Evolutionary conservation across 176 grass and related monocot species (phyloP).

Genomic region (Musa acuminata): DNA sequence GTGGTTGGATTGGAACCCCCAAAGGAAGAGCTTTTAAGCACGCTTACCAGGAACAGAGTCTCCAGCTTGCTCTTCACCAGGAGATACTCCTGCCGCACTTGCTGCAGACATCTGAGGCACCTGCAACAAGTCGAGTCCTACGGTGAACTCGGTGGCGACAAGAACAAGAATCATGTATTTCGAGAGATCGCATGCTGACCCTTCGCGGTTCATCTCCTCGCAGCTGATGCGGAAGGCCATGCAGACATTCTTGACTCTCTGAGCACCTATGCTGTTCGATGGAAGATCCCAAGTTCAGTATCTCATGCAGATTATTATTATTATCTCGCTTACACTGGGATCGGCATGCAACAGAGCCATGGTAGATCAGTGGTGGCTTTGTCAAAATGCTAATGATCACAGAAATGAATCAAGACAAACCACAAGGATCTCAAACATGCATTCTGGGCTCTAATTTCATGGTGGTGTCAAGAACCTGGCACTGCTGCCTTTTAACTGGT

Average conservation of each 20-base stretch:
- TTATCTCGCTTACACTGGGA: too few relatives aligned
- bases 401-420: too few relatives aligned
- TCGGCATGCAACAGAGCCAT: too few relatives aligned
- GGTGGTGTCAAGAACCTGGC: constrained; percentile 23
- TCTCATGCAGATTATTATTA: neutral
- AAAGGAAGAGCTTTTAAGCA: neutral
- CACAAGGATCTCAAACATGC: neutral
- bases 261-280: constrained; percentile 31
- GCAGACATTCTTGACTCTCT: constrained; percentile 31
- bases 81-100: constrained; percentile 24
- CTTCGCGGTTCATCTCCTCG: constrained; percentile 18
- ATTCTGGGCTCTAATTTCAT: neutral
- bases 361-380: too few relatives aligned
- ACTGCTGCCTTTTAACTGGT: constrained; percentile 45
- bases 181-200: constrained; percentile 3
- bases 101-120: constrained; percentile 22
- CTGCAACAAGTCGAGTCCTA: neutral
- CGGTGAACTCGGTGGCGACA: too few relatives aligned
- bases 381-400: too few relatives aligned
- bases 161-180: neutral
- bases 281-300: neutral
- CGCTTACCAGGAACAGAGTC: constrained; percentile 27
- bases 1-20: too few relatives aligned
- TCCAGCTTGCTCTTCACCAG: constrained; percentile 34
- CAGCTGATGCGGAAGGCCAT: constrained; percentile 24